Base-by-base conservation (phyloP, 352 stramenopile genomes). In the Phytophthora vignae region DNA sequence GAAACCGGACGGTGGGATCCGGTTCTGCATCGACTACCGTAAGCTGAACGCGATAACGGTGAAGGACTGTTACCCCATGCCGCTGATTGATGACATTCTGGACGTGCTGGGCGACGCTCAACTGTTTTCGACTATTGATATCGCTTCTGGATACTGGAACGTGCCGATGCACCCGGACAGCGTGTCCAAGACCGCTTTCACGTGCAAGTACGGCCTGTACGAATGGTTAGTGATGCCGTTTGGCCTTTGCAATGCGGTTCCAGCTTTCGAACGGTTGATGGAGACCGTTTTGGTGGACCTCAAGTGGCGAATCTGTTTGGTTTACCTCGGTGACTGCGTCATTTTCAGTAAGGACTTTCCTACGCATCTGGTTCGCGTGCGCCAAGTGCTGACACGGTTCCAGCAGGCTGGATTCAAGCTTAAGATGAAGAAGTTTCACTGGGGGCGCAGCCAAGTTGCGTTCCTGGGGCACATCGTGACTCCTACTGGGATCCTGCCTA, bases 11-110 rank as follows among this genome's bases (percentile, higher is more conserved):
- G 22, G 55, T 36, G 64, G 64, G 15, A 60, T 71, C 10, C 64
- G 48, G 2, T 65, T 71, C 27, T 65, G 64, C 14, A 65, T 71
- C 19, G 64, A 71, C 27, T 65, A 71, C n/a, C n/a, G n/a, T n/a
- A n/a, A n/a, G n/a, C n/a, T n/a, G n/a, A 71, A 71, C 19, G 21
- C 64, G 0, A n/a, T 71, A 3, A 66, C 55, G 5, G 29, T 65
- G 4, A 60, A 65, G 11, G 64, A 66, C 27, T 66, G 64, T 17
- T 66, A 66, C 14, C 36, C 55, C 1, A 65, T 66, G 38, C 48
- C 64, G 1, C 44, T 71, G 12, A 66, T 71, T 21, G 55, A 71
- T 29, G 64, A 71, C 15, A 65, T 71, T 19, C 15, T 61, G 15
- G 56, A 66, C 4, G 64, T 71, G 4, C 40, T 55, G 11, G 64